Conservation (phyloP, 805 yeast species). For the Candida loeiensis region DNA sequence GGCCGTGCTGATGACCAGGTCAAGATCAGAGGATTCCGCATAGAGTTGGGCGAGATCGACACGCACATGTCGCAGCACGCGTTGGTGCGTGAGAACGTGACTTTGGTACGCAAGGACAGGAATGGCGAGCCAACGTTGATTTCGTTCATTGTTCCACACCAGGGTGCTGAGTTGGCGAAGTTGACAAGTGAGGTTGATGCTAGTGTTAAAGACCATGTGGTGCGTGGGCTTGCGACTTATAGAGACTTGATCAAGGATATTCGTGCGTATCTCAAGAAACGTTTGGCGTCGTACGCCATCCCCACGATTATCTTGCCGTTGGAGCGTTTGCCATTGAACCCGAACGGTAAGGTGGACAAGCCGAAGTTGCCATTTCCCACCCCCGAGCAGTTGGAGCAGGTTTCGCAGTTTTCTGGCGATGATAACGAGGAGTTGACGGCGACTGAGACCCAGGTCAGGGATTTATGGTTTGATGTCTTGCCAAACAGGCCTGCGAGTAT, state of each 20-base stretch:
- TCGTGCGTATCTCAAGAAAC: constrained; percentile 70
- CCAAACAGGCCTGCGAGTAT: constrained; percentile 82
- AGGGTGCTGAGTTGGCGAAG: constrained; percentile 35
- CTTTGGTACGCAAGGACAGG: constrained; percentile 86
- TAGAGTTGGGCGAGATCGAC: constrained; percentile 97
- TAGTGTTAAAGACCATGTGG: constrained; percentile 57
- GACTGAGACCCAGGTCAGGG: constrained; percentile 65
- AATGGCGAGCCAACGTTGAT: constrained; percentile 90
- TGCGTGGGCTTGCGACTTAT: constrained; percentile 73
- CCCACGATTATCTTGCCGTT: constrained; percentile 91
- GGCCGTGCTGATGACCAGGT: constrained; percentile 99
- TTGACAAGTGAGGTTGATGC: constrained; percentile 50
- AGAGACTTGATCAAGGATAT: constrained; percentile 76
- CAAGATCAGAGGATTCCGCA: constrained; percentile 96
- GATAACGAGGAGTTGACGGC: constrained; percentile 50
- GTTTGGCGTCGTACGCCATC: constrained; percentile 89
- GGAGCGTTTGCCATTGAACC: constrained; percentile 84
- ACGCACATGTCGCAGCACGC: constrained; percentile 95
- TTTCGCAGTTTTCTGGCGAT: constrained; percentile 51
- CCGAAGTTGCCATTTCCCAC: constrained; percentile 96
- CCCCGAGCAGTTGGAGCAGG: constrained; percentile 75
- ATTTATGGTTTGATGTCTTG: constrained; percentile 80
- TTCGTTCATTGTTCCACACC: constrained; percentile 82
- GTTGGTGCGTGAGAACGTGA: constrained; percentile 85
- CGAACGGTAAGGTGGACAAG: constrained; percentile 97